Conservation (phyloP, 345 rosid genomes). For the Euphorbia peplus region DNA sequence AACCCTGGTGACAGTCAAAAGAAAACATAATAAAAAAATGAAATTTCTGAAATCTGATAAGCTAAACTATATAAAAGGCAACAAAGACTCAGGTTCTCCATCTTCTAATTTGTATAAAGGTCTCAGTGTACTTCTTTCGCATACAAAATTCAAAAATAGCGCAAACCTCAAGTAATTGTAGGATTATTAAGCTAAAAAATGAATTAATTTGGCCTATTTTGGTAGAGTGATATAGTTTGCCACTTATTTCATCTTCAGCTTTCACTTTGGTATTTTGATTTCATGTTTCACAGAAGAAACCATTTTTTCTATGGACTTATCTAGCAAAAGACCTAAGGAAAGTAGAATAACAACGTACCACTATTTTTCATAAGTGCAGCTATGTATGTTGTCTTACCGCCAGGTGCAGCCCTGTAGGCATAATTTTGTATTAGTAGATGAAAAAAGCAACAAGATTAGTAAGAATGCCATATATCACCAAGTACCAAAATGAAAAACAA, state of each 20-base stretch:
- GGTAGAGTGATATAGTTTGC: neutral
- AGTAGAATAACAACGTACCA: slow-evolving; percentile 43
- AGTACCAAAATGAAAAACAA: neutral
- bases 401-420: slow-evolving; percentile 81
- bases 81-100: neutral
- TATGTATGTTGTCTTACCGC: slow-evolving; percentile 79
- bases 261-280: neutral
- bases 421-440: slow-evolving; percentile 18
- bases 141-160: neutral
- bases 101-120: neutral
- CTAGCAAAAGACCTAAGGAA: neutral
- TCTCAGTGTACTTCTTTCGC: neutral
- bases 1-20: slow-evolving; percentile 52
- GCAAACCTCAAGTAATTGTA: neutral
- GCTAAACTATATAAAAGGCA: neutral
- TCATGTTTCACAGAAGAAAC: neutral
- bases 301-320: neutral
- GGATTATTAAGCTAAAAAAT: neutral
- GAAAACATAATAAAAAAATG: slow-evolving; percentile 11
- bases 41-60: neutral
- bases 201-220: neutral
- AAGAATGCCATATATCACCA: neutral
- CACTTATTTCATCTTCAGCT: neutral
- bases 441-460: neutral
- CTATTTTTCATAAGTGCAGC: slow-evolving; percentile 84